A percentile compares a stretch with the other conserved stretches of the same genome.
Evolutionary conservation across 2,329 filamentous ascomycete genomes (phyloP).

Genomic region (Dothiorella sarmentorum): DNA sequence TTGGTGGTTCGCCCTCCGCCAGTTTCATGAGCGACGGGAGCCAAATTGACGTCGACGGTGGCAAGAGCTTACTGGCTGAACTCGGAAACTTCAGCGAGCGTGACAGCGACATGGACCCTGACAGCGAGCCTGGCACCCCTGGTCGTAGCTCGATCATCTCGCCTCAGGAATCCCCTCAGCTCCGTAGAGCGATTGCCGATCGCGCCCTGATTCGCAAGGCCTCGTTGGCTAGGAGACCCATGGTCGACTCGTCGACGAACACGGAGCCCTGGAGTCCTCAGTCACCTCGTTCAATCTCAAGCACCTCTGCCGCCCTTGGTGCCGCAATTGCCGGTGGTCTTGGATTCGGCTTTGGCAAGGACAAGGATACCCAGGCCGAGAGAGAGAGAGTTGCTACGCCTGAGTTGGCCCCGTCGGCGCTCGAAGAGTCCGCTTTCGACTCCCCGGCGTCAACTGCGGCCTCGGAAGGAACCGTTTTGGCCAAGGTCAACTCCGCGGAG

Average conservation of each 20-base stretch:
- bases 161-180: constrained; percentile 14
- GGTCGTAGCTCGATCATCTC: constrained; percentile 9
- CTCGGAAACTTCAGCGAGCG: constrained; percentile 76
- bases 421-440: constrained; percentile 6
- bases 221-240: constrained; percentile 33
- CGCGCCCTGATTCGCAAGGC: constrained; percentile 15
- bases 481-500: constrained; percentile 8
- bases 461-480: constrained; percentile 18
- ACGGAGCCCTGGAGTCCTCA: constrained; percentile 56
- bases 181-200: constrained; percentile 9
- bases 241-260: constrained; percentile 62
- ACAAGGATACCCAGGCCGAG: not conserved
- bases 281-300: constrained; percentile 23
- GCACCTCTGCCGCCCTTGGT: constrained; percentile 22
- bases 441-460: constrained; percentile 9
- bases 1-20: constrained; percentile 51
- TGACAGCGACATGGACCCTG: constrained; percentile 57
- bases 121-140: constrained; percentile 28
- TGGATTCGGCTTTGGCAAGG: constrained; percentile 27
- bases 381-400: constrained; percentile 1
- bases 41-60: constrained; percentile 46
- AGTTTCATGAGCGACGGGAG: constrained; percentile 48
- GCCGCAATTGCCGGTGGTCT: constrained; percentile 21
- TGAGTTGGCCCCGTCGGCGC: constrained; percentile 15
- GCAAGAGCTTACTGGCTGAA: constrained; percentile 87